A percentile compares a stretch with the other conserved stretches of the same genome.
Evolutionary conservation across 352 stramenopile species (phyloP).

Genomic region (Globisporangium takayamanum): DNA sequence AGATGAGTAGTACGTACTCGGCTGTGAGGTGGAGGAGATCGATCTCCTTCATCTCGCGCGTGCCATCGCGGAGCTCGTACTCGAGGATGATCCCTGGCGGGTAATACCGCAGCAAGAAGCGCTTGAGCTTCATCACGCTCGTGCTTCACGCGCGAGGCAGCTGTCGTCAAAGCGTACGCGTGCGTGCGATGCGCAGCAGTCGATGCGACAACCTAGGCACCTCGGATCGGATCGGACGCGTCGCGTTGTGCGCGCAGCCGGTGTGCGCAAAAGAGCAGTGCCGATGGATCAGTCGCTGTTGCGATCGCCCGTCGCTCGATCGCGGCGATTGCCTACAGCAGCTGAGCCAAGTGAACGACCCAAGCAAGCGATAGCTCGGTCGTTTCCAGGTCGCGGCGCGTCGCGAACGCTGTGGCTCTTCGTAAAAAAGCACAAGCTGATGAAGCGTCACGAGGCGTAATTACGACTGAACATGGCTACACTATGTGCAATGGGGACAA

Average conservation of each 20-base stretch:
- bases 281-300: neutral
- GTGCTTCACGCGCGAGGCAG: neutral
- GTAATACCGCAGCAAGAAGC: conserved; percentile 94
- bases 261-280: neutral
- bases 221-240: neutral
- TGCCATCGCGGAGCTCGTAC: conserved; percentile 92
- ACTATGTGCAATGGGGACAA: too few species aligned
- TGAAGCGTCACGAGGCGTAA: too few species aligned
- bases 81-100: conserved; percentile 94
- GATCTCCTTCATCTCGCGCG: conserved; percentile 93
- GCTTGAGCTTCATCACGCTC: conserved; percentile 91
- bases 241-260: neutral
- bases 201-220: too few species aligned
- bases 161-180: neutral
- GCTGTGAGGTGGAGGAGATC: conserved; percentile 91
- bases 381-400: too few species aligned
- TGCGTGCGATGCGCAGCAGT: too few species aligned
- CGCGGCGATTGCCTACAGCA: too few species aligned
- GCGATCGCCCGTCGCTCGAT: neutral
- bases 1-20: conserved; percentile 45
- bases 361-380: too few species aligned
- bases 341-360: too few species aligned
- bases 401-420: too few species aligned
- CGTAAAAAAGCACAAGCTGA: too few species aligned
- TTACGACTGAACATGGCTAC: too few species aligned